phyloP scores from a whole-genome alignment of 2,329 filamentous ascomycete genomes.

The Fusarium decemcellulare region DNA sequence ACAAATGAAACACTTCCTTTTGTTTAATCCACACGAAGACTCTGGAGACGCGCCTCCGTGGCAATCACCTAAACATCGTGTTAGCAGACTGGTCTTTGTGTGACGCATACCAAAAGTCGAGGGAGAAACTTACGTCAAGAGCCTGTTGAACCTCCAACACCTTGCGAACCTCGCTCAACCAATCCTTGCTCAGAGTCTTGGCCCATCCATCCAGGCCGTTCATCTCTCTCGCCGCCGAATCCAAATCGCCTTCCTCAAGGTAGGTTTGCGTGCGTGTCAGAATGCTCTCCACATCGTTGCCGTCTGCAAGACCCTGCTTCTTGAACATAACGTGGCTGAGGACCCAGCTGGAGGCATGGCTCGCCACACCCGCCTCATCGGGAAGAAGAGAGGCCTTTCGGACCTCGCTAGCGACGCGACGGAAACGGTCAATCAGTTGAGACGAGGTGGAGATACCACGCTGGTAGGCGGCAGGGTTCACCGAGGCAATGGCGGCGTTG shows the following conservation, averaged over 20 bases:
- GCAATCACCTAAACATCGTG: constrained; percentile 78
- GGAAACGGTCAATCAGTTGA: constrained; percentile 95
- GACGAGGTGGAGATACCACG: constrained; percentile 86
- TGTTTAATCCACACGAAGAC: constrained; percentile 82
- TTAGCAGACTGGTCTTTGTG: constrained; percentile 28
- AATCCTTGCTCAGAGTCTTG: constrained; percentile 94
- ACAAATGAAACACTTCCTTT: constrained; percentile 51
- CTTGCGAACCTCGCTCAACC: constrained; percentile 91
- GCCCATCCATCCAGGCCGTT: constrained; percentile 95
- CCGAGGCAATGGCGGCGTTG: constrained; percentile 94
- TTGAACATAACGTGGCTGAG: constrained; percentile 97
- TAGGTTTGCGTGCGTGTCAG: constrained; percentile 90
- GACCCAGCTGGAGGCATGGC: constrained; percentile 90
- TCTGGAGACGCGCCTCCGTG: constrained; percentile 90
- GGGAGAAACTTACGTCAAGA: constrained; percentile 80
- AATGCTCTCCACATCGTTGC: constrained; percentile 94
- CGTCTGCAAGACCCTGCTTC: constrained; percentile 87
- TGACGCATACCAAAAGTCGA: background rate
- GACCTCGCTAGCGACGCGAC: constrained; percentile 91
- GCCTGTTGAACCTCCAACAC: constrained; percentile 97
- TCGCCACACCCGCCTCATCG: constrained; percentile 93
- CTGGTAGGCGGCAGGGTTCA: constrained; percentile 95
- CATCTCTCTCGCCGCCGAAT: constrained; percentile 94
- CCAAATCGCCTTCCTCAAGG: constrained; percentile 93
- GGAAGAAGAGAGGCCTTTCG: constrained; percentile 94